Base-by-base conservation (phyloP, 2,329 filamentous ascomycete genomes). In the Chrysosporium keratinophilum region DNA sequence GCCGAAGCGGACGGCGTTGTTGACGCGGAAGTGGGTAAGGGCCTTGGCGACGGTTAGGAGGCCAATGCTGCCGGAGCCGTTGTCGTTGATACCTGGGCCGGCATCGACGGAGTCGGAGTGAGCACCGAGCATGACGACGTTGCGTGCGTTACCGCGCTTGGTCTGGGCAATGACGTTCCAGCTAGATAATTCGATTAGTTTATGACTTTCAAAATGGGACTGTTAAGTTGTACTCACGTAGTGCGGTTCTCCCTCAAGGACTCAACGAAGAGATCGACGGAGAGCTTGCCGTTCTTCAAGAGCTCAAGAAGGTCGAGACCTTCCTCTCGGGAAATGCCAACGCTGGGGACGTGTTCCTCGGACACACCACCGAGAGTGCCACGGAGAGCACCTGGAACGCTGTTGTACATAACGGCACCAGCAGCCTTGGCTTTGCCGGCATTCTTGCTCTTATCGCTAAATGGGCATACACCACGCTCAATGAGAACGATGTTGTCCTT, bases 341-440 rank as follows among this genome's bases (percentile, higher is more conserved):
- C 82, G 1, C 82, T 87, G 0, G 86, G 80, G 4, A 86, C 74
- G 60, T 88, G 80, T 1, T 71, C 79, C 50, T 81, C 62, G 10
- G 55, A 54, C 0, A 83, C 81, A 0, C 71, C 74, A 10, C 83
- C 85, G 2, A 93, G 74, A 0, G 86, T 90, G 40, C 86, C 87
- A 49, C 77, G 75, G 0, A 88, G 69, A 2, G 71, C 67, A 1
- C 80, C 85, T 1, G 76, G 69, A 1, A 81, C 80, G 60, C 83
- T 84, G 73, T 91, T 88, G 71, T 87, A 90, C 48, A 93, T 75
- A 12, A 93, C 70, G 0, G 83, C 84, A 1, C 82, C 87, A 2
- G 80, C 67, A 4, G 87, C 87, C 17, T 86, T 85, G 1, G 84
- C 84, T 47, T 73, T 75, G 41, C 82, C 84, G 5, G 87, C 86